phyloP scores from a whole-genome alignment of 1,284 basidiomycete genomes.

The Pisolithus thermaeus region DNA sequence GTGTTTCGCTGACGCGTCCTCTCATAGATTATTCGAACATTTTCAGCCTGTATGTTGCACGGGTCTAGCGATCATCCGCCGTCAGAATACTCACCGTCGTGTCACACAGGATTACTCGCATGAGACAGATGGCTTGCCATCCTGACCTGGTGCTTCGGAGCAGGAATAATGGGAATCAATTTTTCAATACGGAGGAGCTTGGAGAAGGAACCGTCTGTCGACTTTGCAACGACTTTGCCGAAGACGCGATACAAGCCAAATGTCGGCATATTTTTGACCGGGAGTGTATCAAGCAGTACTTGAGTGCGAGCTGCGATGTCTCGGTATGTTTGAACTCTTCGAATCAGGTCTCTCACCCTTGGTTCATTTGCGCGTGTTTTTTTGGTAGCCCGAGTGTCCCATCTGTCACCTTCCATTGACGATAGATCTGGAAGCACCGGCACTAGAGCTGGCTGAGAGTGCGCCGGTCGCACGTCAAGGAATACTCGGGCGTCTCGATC shows the following conservation, averaged over 20 bases:
- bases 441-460: constrained; percentile 77
- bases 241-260: constrained; percentile 92
- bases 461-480: constrained; percentile 72
- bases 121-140: constrained; percentile 96
- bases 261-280: constrained; percentile 92
- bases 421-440: constrained; percentile 92
- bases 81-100: not conserved
- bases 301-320: constrained; percentile 71
- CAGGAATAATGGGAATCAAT: constrained; percentile 65
- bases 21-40: constrained; percentile 88
- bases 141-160: constrained; percentile 93
- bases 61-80: not conserved
- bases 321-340: constrained; percentile 41
- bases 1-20: constrained; percentile 9
- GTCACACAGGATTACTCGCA: constrained; percentile 60
- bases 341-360: not conserved
- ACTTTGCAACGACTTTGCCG: constrained; percentile 95
- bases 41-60: constrained; percentile 64
- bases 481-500: constrained; percentile 85
- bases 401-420: constrained; percentile 92
- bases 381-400: constrained; percentile 79
- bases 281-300: constrained; percentile 93
- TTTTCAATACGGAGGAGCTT: constrained; percentile 48
- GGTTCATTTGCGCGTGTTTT: constrained; percentile 1
- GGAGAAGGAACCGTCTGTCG: constrained; percentile 81